Base-by-base conservation (phyloP, 2,329 filamentous ascomycete genomes). In the Cladosporium sp. region DNA sequence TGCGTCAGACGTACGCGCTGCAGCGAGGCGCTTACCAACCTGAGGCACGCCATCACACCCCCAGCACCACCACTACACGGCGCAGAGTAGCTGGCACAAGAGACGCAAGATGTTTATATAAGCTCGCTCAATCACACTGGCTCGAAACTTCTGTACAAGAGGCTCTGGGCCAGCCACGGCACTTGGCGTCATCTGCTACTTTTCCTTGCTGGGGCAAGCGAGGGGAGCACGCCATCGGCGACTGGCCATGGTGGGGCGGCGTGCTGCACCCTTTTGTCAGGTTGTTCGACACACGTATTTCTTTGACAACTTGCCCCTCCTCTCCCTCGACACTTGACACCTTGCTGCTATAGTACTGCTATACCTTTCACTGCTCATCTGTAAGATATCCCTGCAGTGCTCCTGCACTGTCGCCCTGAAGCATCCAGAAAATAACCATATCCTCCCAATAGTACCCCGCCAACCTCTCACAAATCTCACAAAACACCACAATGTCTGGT, bases 401-500 rank as follows among this genome's bases (percentile, higher is more conserved):
- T 19, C 9, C 45, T 32, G 32, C 31, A 16, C 22, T 16, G 22
- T 35, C 9, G n/a, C 10, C 34, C 13, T 38, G 11, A 38, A 38
- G 35, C 35, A 13, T 31, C 19, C 42, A 44, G 41, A 3, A 44
- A 44, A 22, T 28, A 1, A 14, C n/a, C 11, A 38, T 38, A 10
- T 18, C 22, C 22, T 28, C 22, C 22, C 4, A 28, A 28, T 7
- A 28, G 22, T 14, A 40, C 33, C 13, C n/a, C 9, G 18, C 18
- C 10, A 14, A 19, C 43, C 9, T 40, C 49, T 16, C 32, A 34
- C 37, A 33, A 48, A 40, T n/a, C 43, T 9, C 38, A 33, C 31
- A 43, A 43, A 13, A 51, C 54, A 49, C 49, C 52, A 56, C 16
- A 42, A 61, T 59, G 55, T 46, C 56, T 38, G 34, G 51, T 50